Conservation (phyloP, 129 eudicot species). For the Tagetes erecta region DNA sequence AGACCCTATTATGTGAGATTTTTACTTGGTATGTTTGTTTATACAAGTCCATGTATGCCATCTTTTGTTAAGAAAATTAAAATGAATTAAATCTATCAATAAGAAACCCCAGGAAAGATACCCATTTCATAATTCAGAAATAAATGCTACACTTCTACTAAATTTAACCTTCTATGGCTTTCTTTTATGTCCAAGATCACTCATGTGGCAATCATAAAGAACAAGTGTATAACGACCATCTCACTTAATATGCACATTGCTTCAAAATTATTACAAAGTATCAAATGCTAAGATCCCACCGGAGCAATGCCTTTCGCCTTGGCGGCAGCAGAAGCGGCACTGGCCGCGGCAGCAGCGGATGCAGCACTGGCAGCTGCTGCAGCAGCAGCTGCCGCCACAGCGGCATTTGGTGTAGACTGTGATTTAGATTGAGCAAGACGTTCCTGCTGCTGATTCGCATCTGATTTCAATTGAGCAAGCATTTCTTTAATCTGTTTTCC, state of each 20-base stretch:
- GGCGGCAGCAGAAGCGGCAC: slow-evolving; percentile 73
- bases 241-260: slow-evolving; percentile 32
- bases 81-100: too few relatives aligned
- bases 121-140: slow-evolving; percentile 11
- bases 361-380: slow-evolving; percentile 48
- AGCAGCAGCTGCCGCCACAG: slow-evolving; percentile 52
- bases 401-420: slow-evolving; percentile 49
- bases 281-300: slow-evolving; percentile 63
- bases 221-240: slow-evolving; percentile 11
- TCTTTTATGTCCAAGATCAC: slow-evolving; percentile 26
- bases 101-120: background rate
- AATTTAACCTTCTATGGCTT: slow-evolving; percentile 19
- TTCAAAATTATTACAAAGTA: slow-evolving; percentile 17
- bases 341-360: slow-evolving; percentile 34
- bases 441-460: slow-evolving; percentile 42
- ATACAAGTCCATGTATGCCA: too few relatives aligned
- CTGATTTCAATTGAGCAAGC: slow-evolving; percentile 49
- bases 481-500: slow-evolving; percentile 77
- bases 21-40: too few relatives aligned
- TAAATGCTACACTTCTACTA: slow-evolving; percentile 27
- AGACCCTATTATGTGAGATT: too few relatives aligned
- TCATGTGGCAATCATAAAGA: slow-evolving; percentile 14
- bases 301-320: slow-evolving; percentile 80
- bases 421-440: slow-evolving; percentile 42
- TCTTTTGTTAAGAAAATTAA: too few relatives aligned